Percentiles rank a stretch among this genome's conserved stretches.
These are phyloP conservation scores for Aspergillus diversus DNA, from an alignment of 495 filamentous ascomycete genomes.

Conservation along the genomic window DNA sequence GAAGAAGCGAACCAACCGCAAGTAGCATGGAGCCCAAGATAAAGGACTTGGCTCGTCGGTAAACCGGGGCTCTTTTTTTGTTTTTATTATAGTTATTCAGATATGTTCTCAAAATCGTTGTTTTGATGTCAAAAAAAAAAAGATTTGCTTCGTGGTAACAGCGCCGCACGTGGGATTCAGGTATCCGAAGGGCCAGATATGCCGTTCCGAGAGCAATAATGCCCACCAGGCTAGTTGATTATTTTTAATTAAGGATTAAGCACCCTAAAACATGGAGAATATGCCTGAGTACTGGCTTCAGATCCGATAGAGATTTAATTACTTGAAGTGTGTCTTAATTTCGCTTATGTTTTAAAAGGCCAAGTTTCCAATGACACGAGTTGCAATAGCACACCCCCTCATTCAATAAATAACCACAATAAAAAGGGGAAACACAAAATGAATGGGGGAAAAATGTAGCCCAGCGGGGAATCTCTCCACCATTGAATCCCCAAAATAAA, in stretches of 20 bases:
- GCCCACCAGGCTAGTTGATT: background rate
- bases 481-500: background rate
- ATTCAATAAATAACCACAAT: no score
- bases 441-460: background rate
- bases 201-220: conserved; percentile 15
- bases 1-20: conserved; percentile 31
- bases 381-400: no score
- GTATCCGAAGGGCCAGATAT: conserved; percentile 29
- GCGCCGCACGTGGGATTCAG: conserved; percentile 24
- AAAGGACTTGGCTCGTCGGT: background rate
- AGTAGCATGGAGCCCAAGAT: conserved; percentile 30
- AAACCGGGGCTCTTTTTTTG: background rate
- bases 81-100: background rate
- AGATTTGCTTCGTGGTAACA: conserved; percentile 9
- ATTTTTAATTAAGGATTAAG: no score
- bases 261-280: no score
- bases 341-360: no score
- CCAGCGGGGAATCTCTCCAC: background rate
- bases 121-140: background rate
- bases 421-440: no score
- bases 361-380: no score
- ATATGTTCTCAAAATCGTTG: background rate
- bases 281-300: no score
- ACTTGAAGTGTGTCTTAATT: no score
- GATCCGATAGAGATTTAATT: no score